A percentile compares a stretch with the other conserved stretches of the same genome.
Conservation (phyloP, 148 eudicot genomes). For the Pouteria glomerata region DNA sequence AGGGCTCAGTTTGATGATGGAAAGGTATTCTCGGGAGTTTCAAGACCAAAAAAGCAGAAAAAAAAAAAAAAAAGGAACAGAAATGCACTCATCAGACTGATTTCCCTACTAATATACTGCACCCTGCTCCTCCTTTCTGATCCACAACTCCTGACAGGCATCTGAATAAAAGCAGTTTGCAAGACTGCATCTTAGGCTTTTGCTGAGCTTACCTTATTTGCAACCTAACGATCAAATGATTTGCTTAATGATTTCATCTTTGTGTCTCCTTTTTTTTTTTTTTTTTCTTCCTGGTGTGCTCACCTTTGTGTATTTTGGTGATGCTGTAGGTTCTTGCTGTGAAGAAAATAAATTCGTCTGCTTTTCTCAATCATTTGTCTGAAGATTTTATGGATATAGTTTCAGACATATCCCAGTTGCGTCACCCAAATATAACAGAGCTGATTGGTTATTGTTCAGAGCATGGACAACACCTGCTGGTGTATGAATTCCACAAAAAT, state of each 20-base stretch:
- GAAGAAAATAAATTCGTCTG: conserved; percentile 77
- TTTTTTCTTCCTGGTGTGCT: no score
- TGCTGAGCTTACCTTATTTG: conserved; percentile 9
- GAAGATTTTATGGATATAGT: conserved; percentile 76
- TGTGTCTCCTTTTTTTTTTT: no score
- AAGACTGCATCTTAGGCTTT: neutral
- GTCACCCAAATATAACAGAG: conserved; percentile 76
- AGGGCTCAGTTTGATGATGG: conserved; percentile 77
- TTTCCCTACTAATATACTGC: neutral
- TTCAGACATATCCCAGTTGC: conserved; percentile 63
- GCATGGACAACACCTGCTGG: conserved; percentile 83
- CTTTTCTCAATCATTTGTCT: conserved; percentile 38
- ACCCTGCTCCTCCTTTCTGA: neutral
- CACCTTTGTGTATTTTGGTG: conserved; percentile 6
- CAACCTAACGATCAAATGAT: neutral
- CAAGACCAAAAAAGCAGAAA: no score
- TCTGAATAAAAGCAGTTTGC: neutral
- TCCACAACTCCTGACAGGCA: neutral
- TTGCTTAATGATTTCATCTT: neutral
- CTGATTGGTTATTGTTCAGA: conserved; percentile 95
- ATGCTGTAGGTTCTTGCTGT: conserved; percentile 76
- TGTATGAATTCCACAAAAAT: conserved; percentile 73
- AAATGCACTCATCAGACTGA: neutral
- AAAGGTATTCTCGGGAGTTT: conserved; percentile 57
- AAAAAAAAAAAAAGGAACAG: no score